phyloP scores from a whole-genome alignment of 1,284 basidiomycete genomes.

The Melampsora americana region DNA sequence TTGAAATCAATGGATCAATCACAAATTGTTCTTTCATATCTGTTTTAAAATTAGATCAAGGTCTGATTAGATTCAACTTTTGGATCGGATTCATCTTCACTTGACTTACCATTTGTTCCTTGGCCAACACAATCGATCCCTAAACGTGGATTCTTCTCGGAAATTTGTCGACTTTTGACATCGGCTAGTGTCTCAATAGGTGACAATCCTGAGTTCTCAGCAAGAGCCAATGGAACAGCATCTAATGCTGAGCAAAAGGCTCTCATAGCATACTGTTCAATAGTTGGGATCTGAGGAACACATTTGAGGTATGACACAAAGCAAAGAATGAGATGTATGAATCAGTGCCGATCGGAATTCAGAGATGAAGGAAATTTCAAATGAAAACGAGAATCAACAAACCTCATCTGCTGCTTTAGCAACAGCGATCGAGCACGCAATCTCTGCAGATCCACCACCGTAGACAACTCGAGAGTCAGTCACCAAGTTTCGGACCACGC shows the following conservation, averaged over 20 bases:
- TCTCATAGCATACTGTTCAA: constrained; percentile 99
- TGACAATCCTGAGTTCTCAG: constrained; percentile 93
- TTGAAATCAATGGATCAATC: constrained; percentile 93
- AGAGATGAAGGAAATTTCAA: background rate
- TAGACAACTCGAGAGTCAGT: constrained; percentile 96
- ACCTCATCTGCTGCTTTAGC: constrained; percentile 90
- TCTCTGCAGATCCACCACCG: constrained; percentile 95
- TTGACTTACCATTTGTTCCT: constrained; percentile 73
- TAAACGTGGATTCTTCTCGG: constrained; percentile 74
- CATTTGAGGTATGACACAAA: constrained; percentile 12
- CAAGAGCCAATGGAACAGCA: constrained; percentile 85
- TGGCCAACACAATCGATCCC: constrained; percentile 89
- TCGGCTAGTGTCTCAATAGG: constrained; percentile 95
- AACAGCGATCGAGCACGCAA: constrained; percentile 89
- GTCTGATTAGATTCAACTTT: background rate
- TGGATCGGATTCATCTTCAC: background rate
- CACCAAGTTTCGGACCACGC: constrained; percentile 91
- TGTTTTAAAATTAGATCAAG: constrained; percentile 52
- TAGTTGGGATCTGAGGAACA: constrained; percentile 71
- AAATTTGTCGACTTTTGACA: constrained; percentile 89
- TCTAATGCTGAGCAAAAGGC: constrained; percentile 93
- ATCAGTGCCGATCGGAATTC: background rate
- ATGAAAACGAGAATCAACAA: constrained; percentile 45
- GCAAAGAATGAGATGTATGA: background rate
- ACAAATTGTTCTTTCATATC: constrained; percentile 98